These are phyloP conservation scores for Allantophomopsis lycopodina DNA, from an alignment of 2,329 filamentous ascomycete species.

Conservation along the genomic window DNA sequence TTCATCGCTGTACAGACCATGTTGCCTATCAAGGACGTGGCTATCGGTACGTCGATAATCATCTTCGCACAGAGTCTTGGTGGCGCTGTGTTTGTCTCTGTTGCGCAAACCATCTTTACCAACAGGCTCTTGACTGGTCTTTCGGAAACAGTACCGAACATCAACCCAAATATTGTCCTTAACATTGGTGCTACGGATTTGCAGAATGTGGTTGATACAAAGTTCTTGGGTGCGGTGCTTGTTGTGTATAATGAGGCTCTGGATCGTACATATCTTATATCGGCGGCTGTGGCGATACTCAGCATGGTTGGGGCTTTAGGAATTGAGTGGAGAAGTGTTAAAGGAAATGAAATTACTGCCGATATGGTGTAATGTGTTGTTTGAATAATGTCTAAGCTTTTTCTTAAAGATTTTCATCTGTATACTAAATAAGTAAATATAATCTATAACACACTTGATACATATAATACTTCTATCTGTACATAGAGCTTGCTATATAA, in stretches of 20 bases:
- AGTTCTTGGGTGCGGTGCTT: slow-evolving; percentile 29
- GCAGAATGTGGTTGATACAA: slow-evolving; percentile 23
- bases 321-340: slow-evolving; percentile 37
- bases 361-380: too few relatives aligned
- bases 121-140: slow-evolving; percentile 39
- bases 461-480: too few relatives aligned
- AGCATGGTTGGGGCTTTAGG: background rate
- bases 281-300: slow-evolving; percentile 20
- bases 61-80: slow-evolving; percentile 18
- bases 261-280: slow-evolving; percentile 37
- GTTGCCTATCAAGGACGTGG: slow-evolving; percentile 7
- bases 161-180: slow-evolving; percentile 31
- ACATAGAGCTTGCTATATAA: too few relatives aligned
- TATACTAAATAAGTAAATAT: too few relatives aligned
- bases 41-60: slow-evolving; percentile 13
- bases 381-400: too few relatives aligned
- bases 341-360: slow-evolving; percentile 16
- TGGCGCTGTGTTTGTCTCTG: slow-evolving; percentile 18
- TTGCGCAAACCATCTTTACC: slow-evolving; percentile 11
- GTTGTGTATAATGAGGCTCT: slow-evolving; percentile 37
- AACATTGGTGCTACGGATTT: slow-evolving; percentile 37
- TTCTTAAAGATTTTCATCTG: too few relatives aligned
- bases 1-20: slow-evolving; percentile 9
- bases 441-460: too few relatives aligned
- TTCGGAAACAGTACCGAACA: slow-evolving; percentile 20